Base-by-base conservation (phyloP, 768 basidiomycete species). In the Coprinopsis strossmayeri region DNA sequence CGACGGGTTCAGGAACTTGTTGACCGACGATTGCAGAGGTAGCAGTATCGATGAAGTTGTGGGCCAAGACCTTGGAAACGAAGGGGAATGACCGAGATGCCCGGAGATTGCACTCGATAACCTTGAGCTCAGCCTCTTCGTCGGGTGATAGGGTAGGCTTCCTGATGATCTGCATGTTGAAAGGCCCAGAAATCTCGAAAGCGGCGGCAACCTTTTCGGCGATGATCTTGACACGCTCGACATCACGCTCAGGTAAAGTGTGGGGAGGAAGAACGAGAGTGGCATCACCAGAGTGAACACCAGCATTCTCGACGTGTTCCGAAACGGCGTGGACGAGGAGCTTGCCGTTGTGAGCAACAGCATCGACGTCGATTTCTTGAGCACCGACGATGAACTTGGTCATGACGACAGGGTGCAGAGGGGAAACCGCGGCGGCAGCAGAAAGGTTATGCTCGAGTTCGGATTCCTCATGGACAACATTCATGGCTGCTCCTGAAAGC, bases 81-180 rank as follows among this genome's bases (percentile, higher is more conserved):
- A 99, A 99, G 54, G 95, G 94, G 87, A 98, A 98, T 25, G 92
- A 95, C 18, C 96, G 85, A 21, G 95, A 98, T 13, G 96, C 96
- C 50, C 96, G 90, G 27, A 98, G 73, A 67, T 99, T 99, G 69
- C 96, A 99, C 67, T 99, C 96, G 55, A 99, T 99, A 55, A 98
- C 96, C 73, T 95, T 98, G 56, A 98, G 81, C 49, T 82, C 77
- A 21, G 81, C 73, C 51, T 81, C 74, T 45, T 76, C 69, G 2
- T 66, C 69, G 13, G 64, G 62, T 20, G 73, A 73, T 3, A 73
- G 72, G 1, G 78, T 66, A 10, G 73, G 74, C 64, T 91, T 91
- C 63, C 88, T 82, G 70, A 99, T 98, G 65, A 99, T 81, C 67
- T 99, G 96, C 94, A 99, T 99, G 67, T 99, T 99, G 83, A 83